Percentiles rank a stretch among this genome's conserved stretches.
These are phyloP conservation scores for Dactylellina leptospora DNA, from an alignment of 2,329 filamentous ascomycete species.

Conservation along the genomic window DNA sequence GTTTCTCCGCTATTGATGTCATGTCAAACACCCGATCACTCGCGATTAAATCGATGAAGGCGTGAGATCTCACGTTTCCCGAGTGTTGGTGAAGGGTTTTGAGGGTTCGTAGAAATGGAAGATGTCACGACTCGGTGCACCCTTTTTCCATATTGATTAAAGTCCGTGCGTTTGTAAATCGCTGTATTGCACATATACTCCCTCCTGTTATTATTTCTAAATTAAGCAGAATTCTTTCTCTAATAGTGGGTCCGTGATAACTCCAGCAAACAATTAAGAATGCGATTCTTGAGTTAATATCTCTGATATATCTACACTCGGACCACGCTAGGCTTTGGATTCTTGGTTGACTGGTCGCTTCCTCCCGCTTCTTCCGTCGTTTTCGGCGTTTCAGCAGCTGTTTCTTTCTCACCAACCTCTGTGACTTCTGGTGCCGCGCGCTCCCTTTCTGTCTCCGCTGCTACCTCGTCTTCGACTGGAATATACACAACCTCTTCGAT, in stretches of 20 bases:
- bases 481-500: constrained; percentile 35
- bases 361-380: constrained; percentile 1
- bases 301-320: constrained; percentile 13
- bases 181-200: neutral
- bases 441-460: constrained; percentile 14
- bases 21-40: constrained; percentile 28
- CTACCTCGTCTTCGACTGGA: constrained; percentile 24
- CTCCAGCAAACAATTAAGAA: neutral
- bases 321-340: constrained; percentile 17
- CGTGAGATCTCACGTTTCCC: too few relatives aligned
- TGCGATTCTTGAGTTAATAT: neutral
- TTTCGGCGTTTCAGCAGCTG: constrained; percentile 17
- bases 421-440: constrained; percentile 27
- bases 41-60: too few relatives aligned
- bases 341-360: neutral
- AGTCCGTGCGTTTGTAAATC: constrained; percentile 1
- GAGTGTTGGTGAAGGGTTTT: too few relatives aligned
- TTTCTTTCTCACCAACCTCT: too few relatives aligned
- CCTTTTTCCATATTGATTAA: neutral
- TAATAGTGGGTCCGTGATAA: neutral
- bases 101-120: too few relatives aligned
- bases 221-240: constrained; percentile 1
- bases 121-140: neutral
- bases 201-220: neutral
- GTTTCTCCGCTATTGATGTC: constrained; percentile 45